Evolutionary conservation across 805 yeast genomes (phyloP).

Genomic region (Osmozyma mogii): DNA sequence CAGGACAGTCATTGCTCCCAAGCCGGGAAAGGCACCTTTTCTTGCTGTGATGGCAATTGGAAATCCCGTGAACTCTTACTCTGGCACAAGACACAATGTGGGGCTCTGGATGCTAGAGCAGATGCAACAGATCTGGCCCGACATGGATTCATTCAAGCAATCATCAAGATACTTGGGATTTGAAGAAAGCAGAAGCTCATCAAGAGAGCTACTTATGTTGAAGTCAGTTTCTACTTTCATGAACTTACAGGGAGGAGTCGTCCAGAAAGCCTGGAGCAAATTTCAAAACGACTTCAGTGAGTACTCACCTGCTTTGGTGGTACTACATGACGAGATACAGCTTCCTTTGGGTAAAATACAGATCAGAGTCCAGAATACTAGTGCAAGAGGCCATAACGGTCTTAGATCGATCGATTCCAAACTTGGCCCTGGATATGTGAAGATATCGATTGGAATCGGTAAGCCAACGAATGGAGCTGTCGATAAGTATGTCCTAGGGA

Average conservation of each 20-base stretch:
- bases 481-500: conserved; percentile 55
- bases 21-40: too few relatives aligned
- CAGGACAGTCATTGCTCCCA: too few relatives aligned
- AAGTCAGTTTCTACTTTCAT: conserved; percentile 52
- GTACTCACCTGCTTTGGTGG: conserved; percentile 36
- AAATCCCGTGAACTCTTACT: conserved; percentile 61
- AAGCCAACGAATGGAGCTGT: conserved; percentile 49
- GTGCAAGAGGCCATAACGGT: conserved; percentile 83
- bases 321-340: conserved; percentile 76
- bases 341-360: conserved; percentile 59
- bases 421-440: conserved; percentile 48
- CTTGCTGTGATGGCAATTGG: conserved; percentile 53
- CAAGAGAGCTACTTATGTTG: conserved; percentile 25
- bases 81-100: conserved; percentile 66
- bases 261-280: conserved; percentile 41
- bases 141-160: conserved; percentile 10
- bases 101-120: conserved; percentile 52
- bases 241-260: conserved; percentile 63
- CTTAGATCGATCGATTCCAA: conserved; percentile 46
- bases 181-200: conserved; percentile 1
- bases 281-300: conserved; percentile 12
- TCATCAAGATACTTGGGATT: conserved; percentile 1
- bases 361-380: conserved; percentile 49
- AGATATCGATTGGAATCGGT: conserved; percentile 74
- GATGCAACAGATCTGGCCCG: conserved; percentile 19